Base-by-base conservation (phyloP, 1,139 yeast species). In the Ogataea hybrid region DNA sequence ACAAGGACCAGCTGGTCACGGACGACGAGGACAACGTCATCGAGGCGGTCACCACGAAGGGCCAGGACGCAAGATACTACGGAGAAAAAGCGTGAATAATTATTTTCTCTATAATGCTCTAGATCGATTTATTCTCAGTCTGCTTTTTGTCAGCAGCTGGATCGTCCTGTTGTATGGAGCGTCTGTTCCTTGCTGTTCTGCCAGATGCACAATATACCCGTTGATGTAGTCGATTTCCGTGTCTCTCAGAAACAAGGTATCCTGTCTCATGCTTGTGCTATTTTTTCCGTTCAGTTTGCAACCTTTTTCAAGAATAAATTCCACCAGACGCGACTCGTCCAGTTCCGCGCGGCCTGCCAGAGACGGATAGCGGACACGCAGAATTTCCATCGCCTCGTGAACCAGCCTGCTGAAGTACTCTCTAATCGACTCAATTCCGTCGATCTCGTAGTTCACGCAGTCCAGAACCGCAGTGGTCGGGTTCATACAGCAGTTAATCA, bases 251-350 rank as follows among this genome's bases (percentile, higher is more conserved):
- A 73, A 68, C 35, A 77, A 61, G 2, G 84, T 72, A 55, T 90
- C 97, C 51, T 85, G 88, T 54, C 95, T 73, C 97, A 90, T 92
- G 2, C 96, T 86, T 7, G 94, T 80, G 40, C 84, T 78, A 63
- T 89, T 92, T 35, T 70, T 61, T 0, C 75, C 71, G 36, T 59
- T 58, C 18, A 58, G 23, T 2, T 38, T 41, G 27, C 52, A 52
- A 3, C 65, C 65, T 29, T 51, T 39, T 12, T 57, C 43, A n/a
- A 54, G 35, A 3, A 57, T 57, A 31, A 51, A 48, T 1, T 46
- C 49, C 10, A 58, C 47, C 14, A 18, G 82, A 73, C 28, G 56
- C 37, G 44, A 44, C 17, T 34, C 42, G 9, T 37, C 39, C n/a
- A 59, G 35, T 7, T 48, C 36, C 5, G 44, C 38, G 7, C 34